A percentile compares a stretch with the other conserved stretches of the same genome.
Conservation (phyloP, 2,329 filamentous ascomycete species). For the Stemphylium lycopersici region DNA sequence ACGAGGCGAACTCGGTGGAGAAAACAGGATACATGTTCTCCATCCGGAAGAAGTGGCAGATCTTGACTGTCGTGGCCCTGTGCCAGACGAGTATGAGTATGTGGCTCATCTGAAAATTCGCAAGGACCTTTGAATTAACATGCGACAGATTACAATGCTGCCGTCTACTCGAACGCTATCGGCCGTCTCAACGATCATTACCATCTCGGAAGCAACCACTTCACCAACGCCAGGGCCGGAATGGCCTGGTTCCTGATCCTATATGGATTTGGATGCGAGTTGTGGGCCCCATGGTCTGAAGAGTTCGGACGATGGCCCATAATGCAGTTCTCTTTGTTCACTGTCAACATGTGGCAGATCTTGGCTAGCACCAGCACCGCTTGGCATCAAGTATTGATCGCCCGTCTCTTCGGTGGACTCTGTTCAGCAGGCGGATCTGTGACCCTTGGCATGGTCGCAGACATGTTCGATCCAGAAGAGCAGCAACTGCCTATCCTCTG, state of each 20-base stretch:
- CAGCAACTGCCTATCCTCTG: constrained; percentile 71
- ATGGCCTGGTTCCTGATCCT: constrained; percentile 78
- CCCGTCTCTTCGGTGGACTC: constrained; percentile 50
- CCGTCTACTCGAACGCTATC: constrained; percentile 61
- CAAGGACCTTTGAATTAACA: constrained; percentile 21
- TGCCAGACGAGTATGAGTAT: constrained; percentile 60
- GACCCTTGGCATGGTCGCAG: constrained; percentile 68
- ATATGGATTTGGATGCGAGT: constrained; percentile 84
- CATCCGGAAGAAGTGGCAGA: constrained; percentile 59
- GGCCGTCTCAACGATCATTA: constrained; percentile 65
- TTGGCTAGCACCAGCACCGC: constrained; percentile 63
- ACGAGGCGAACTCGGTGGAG: constrained; percentile 24
- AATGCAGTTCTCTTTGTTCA: constrained; percentile 71
- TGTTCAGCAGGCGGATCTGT: constrained; percentile 67
- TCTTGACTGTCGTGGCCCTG: constrained; percentile 59
- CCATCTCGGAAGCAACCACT: constrained; percentile 32
- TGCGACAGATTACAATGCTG: constrained; percentile 59
- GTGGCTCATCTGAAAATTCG: constrained; percentile 43
- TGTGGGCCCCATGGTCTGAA: constrained; percentile 82
- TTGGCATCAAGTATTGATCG: constrained; percentile 70
- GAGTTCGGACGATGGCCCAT: constrained; percentile 78
- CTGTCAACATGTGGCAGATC: constrained; percentile 75
- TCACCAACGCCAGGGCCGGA: constrained; percentile 59
- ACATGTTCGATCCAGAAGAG: constrained; percentile 63
- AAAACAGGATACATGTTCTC: constrained; percentile 55